Conservation (phyloP, 352 stramenopile genomes). For the Phytophthora citricola region DNA sequence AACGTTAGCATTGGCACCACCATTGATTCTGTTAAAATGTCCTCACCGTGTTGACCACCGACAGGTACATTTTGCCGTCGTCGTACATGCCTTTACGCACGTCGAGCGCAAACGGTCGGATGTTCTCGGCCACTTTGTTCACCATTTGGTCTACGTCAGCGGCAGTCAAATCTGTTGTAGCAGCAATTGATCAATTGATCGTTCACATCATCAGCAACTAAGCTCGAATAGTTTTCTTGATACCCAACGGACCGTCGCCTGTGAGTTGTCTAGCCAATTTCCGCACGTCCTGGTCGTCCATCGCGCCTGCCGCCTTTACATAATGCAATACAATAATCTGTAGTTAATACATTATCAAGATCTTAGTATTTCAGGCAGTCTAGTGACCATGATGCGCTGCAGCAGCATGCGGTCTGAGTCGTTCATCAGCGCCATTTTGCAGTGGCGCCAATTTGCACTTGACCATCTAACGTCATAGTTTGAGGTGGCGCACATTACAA, state of each 20-base stretch:
- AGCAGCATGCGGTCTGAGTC: conserved; percentile 79
- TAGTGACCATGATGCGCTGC: conserved; percentile 72
- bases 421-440: conserved; percentile 52
- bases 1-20: background rate
- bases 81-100: conserved; percentile 81
- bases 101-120: conserved; percentile 76
- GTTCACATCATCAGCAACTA: background rate
- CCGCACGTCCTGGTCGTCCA: conserved; percentile 70
- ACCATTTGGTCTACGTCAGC: conserved; percentile 74
- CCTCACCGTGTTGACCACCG: conserved; percentile 78
- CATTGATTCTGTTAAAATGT: background rate
- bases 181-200: conserved; percentile 1
- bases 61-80: conserved; percentile 84
- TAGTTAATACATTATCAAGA: background rate
- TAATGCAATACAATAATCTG: background rate
- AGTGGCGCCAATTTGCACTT: conserved; percentile 28
- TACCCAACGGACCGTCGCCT: conserved; percentile 55
- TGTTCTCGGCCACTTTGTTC: conserved; percentile 58
- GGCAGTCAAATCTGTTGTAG: conserved; percentile 47
- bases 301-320: conserved; percentile 61
- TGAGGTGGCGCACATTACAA: conserved; percentile 4
- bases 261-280: conserved; percentile 63
- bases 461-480: conserved; percentile 5
- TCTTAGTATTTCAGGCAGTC: background rate
- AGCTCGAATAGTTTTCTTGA: background rate